Evolutionary conservation across 2,329 filamentous ascomycete species (phyloP).

Genomic region (Madurella fahalii): DNA sequence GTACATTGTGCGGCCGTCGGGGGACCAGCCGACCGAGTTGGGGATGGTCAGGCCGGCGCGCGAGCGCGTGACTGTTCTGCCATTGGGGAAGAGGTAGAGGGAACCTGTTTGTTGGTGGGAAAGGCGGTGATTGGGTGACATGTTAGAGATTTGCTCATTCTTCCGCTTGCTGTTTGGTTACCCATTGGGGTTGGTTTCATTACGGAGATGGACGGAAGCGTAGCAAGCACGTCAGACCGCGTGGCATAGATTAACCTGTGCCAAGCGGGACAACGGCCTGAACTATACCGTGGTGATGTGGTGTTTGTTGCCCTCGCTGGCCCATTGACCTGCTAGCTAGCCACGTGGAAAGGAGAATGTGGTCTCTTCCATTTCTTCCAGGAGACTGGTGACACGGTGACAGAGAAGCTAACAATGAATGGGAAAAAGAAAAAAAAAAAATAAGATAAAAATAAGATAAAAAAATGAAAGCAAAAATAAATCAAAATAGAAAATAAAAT

Average conservation of each 20-base stretch:
- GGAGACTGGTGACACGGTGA: background rate
- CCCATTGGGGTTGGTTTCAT: background rate
- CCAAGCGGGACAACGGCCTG: background rate
- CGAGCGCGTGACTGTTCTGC: constrained; percentile 56
- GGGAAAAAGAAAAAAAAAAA: background rate
- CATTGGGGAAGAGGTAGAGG: constrained; percentile 66
- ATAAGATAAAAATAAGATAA: background rate
- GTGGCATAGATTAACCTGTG: background rate
- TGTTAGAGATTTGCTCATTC: background rate
- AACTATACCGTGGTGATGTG: background rate
- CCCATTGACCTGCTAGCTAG: constrained; percentile 3
- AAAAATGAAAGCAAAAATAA: constrained; percentile 11
- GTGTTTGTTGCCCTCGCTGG: background rate
- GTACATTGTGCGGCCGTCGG: constrained; percentile 69
- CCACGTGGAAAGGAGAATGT: constrained; percentile 18
- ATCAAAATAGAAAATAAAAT: no score
- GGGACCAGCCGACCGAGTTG: constrained; percentile 80
- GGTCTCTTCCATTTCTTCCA: background rate
- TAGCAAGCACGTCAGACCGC: constrained; percentile 7
- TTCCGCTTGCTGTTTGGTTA: background rate
- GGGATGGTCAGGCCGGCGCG: constrained; percentile 69
- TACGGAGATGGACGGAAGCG: background rate
- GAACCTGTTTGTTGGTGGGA: constrained; percentile 48
- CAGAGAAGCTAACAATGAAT: background rate
- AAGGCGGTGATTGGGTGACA: background rate